Conservation (phyloP, 257 asterid genomes). For the Ilex asprella region DNA sequence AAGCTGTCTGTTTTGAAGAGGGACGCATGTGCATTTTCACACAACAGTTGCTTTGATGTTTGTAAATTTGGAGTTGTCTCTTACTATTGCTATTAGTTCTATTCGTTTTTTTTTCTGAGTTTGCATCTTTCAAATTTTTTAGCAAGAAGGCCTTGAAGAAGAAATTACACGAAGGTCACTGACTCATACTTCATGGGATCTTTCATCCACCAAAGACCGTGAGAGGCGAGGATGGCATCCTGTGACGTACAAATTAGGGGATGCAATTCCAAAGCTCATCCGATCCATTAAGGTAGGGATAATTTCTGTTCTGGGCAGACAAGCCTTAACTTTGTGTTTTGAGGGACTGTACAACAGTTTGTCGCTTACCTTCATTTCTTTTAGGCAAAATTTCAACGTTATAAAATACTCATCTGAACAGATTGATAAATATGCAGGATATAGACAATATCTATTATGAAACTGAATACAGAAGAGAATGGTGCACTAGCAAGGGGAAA, state of each 20-base stretch:
- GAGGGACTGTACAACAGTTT: background rate
- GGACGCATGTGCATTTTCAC: too few species aligned
- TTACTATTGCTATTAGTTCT: background rate
- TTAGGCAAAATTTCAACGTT: too few species aligned
- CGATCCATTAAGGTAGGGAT: slow-evolving; percentile 76
- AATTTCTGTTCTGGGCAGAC: slow-evolving; percentile 4
- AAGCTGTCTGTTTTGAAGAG: too few species aligned
- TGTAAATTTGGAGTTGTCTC: too few species aligned
- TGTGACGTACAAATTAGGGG: slow-evolving; percentile 78
- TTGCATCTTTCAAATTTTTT: slow-evolving; percentile 7
- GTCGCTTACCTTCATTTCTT: too few species aligned
- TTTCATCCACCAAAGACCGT: slow-evolving; percentile 56
- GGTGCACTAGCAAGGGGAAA: slow-evolving; percentile 92
- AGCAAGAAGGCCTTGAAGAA: slow-evolving; percentile 72
- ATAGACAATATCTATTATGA: slow-evolving; percentile 77
- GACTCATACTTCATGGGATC: slow-evolving; percentile 93
- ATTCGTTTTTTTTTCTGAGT: background rate
- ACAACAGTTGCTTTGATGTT: too few species aligned
- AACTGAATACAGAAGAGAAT: slow-evolving; percentile 90
- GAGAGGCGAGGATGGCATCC: slow-evolving; percentile 97
- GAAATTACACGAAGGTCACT: slow-evolving; percentile 80
- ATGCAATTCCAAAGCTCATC: slow-evolving; percentile 65
- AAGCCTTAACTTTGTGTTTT: background rate
- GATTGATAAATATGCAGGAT: slow-evolving; percentile 31
- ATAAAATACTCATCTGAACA: too few species aligned